Evolutionary conservation across 2,329 filamentous ascomycete genomes (phyloP).

Genomic region (Aureobasidium melanogenum): DNA sequence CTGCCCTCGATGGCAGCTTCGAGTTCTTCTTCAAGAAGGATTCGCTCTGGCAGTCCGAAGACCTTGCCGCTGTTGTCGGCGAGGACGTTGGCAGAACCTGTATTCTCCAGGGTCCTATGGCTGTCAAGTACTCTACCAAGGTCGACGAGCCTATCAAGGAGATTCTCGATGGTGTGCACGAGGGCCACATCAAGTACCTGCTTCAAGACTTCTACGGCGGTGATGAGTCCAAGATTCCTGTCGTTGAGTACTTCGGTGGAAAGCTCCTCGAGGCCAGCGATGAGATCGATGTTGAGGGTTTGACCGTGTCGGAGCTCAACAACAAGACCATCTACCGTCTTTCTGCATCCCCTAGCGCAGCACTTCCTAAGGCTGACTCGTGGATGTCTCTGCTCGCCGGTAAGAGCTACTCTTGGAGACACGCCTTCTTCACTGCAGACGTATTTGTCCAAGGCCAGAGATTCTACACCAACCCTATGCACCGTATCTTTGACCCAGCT

Average conservation of each 20-base stretch:
- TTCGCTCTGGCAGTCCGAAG: slow-evolving; percentile 97
- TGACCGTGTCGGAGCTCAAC: slow-evolving; percentile 71
- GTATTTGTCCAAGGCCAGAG: slow-evolving; percentile 92
- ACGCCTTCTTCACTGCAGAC: slow-evolving; percentile 88
- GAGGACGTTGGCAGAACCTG: slow-evolving; percentile 95
- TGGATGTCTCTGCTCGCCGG: slow-evolving; percentile 89
- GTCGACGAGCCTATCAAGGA: slow-evolving; percentile 92
- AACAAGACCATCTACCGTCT: slow-evolving; percentile 79
- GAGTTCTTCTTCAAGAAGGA: slow-evolving; percentile 99
- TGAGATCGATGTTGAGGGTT: slow-evolving; percentile 72
- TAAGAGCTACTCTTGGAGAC: slow-evolving; percentile 78
- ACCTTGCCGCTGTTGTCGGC: slow-evolving; percentile 87
- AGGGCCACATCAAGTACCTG: slow-evolving; percentile 73
- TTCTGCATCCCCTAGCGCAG: slow-evolving; percentile 62
- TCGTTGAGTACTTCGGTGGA: slow-evolving; percentile 91
- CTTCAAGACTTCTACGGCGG: slow-evolving; percentile 71
- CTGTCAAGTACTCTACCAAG: slow-evolving; percentile 79
- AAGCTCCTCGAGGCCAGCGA: slow-evolving; percentile 65
- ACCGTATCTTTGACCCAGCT: slow-evolving; percentile 78
- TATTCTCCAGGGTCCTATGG: slow-evolving; percentile 90
- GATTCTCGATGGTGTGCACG: slow-evolving; percentile 84
- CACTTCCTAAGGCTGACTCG: slow-evolving; percentile 67
- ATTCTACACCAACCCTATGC: slow-evolving; percentile 94
- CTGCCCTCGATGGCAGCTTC: slow-evolving; percentile 90
- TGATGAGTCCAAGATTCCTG: slow-evolving; percentile 66